Evolutionary conservation across 495 filamentous ascomycete species (phyloP), one percentile per base, ranked within the genome.

Genomic region (Trichoderma asperelloides): DNA sequence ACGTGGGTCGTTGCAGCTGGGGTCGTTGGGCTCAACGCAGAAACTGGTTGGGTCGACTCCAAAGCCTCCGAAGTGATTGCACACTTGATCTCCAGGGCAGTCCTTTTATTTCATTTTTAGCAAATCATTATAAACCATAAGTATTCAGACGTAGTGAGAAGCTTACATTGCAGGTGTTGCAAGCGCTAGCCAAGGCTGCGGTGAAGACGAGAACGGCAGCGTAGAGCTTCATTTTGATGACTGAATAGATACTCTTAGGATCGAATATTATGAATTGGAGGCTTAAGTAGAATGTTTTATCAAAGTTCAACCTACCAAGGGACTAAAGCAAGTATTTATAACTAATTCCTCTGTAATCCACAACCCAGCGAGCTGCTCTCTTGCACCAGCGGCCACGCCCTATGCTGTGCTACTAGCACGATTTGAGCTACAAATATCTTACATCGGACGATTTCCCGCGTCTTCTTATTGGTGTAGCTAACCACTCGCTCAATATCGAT

Each of bases 21-120:
- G 55, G 55, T 60, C 55, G 25, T 27, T 60, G 55, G 55, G 55
- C 55, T 60, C 55, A 13, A 60, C 55, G 55, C 55, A 60, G 55
- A 60, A 60, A 16, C 23, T 28, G 25, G 55, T 60, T 7, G 55
- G 55, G 16, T 28, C 25, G 16, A 60, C 55, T 60, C 55, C 55
- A 30, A 60, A 60, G 25, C 55, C 55, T 12, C 55, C 55, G 28
- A 60, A 30, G 55, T 60, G 55, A 9, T 60, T 60, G 55, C 55
- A 60, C 3, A 60, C 55, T 30, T 60, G 25, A 25, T 60, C 55
- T 15, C 55, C 55, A 18, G 55, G 55, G 55, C 55, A 60, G 25
- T 60, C 55, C 55, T 60, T 27, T 28, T 13, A 11, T 13, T 16
- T 30, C 28, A 25, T 60, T n/a, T n/a, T n/a, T 30, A 60, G n/a